Evolutionary conservation across 2,329 filamentous ascomycete species (phyloP).

Genomic region (Pyrenophora seminiperda): DNA sequence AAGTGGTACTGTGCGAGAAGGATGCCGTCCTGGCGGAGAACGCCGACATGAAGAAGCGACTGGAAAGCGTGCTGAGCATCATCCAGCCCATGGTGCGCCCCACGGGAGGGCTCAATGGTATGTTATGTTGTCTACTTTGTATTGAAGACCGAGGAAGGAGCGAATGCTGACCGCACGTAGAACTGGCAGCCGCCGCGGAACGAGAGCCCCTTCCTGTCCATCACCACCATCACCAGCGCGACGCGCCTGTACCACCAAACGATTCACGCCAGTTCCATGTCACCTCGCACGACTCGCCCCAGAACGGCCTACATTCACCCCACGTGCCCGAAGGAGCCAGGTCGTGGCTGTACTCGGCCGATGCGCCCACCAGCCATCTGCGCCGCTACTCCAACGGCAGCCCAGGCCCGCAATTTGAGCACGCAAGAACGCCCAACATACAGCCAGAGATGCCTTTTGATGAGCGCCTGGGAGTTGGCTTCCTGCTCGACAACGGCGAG

Average conservation of each 20-base stretch:
- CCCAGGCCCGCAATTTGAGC: constrained; percentile 49
- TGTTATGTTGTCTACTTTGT: too few species aligned
- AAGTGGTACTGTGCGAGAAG: constrained; percentile 74
- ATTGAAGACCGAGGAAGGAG: background rate
- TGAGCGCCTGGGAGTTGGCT: constrained; percentile 74
- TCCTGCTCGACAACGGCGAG: constrained; percentile 67
- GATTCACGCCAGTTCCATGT: constrained; percentile 32
- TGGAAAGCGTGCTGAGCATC: constrained; percentile 68
- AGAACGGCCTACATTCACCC: constrained; percentile 38
- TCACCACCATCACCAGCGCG: constrained; percentile 17
- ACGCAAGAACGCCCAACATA: constrained; percentile 41
- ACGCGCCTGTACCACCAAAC: constrained; percentile 17
- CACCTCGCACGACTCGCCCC: constrained; percentile 27
- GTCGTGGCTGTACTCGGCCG: constrained; percentile 39
- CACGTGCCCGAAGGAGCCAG: constrained; percentile 29
- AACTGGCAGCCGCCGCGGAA: constrained; percentile 56
- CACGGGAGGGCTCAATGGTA: constrained; percentile 53
- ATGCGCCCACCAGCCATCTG: constrained; percentile 43
- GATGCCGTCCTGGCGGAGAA: constrained; percentile 80
- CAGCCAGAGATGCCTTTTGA: constrained; percentile 41
- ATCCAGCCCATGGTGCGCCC: constrained; percentile 63
- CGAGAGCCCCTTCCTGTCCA: constrained; percentile 51
- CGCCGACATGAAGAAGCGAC: constrained; percentile 71
- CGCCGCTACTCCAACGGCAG: constrained; percentile 45
- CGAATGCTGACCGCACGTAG: constrained; percentile 34